Percentiles rank a stretch among this genome's conserved stretches.
phyloP scores from a whole-genome alignment of 2,329 filamentous ascomycete species.

The Teratosphaeria pseudoeucalypti region DNA sequence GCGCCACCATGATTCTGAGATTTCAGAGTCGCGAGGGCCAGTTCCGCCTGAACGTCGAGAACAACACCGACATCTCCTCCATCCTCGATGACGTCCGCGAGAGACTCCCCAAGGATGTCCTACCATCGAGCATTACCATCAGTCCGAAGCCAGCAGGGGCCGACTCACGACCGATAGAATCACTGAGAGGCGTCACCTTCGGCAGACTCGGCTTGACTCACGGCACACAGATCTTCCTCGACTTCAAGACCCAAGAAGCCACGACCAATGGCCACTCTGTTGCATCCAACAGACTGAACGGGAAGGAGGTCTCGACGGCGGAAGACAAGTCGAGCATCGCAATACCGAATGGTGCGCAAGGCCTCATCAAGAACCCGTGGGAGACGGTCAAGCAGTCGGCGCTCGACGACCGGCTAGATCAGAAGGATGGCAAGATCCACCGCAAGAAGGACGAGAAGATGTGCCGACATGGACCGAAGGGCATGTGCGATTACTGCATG shows the following conservation, averaged over 20 bases:
- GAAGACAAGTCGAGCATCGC: slow-evolving; percentile 55
- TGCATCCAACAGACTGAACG: slow-evolving; percentile 58
- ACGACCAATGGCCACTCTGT: slow-evolving; percentile 40
- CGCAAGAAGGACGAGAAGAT: slow-evolving; percentile 66
- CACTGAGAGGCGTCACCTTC: slow-evolving; percentile 46
- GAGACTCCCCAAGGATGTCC: slow-evolving; percentile 47
- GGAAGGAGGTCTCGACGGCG: slow-evolving; percentile 58
- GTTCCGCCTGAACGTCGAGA: slow-evolving; percentile 70
- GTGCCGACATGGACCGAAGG: slow-evolving; percentile 91
- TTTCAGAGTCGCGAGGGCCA: slow-evolving; percentile 89
- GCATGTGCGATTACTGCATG: slow-evolving; percentile 99
- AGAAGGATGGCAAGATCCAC: slow-evolving; percentile 78
- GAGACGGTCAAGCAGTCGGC: slow-evolving; percentile 80
- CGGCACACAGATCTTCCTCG: slow-evolving; percentile 82
- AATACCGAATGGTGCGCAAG: slow-evolving; percentile 46
- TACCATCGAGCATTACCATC: slow-evolving; percentile 46
- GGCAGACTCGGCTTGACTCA: slow-evolving; percentile 53
- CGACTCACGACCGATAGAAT: slow-evolving; percentile 43
- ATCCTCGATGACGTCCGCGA: slow-evolving; percentile 47
- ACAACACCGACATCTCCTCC: slow-evolving; percentile 58
- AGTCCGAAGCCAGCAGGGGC: slow-evolving; percentile 52
- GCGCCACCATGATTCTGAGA: slow-evolving; percentile 62
- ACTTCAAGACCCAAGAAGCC: slow-evolving; percentile 53
- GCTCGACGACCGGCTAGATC: slow-evolving; percentile 79
- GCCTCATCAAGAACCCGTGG: slow-evolving; percentile 78